A percentile compares a stretch with the other conserved stretches of the same genome.
These are phyloP conservation scores for Cladophialophora chaetospira DNA, from an alignment of 2,329 filamentous ascomycete genomes.

Conservation along the genomic window DNA sequence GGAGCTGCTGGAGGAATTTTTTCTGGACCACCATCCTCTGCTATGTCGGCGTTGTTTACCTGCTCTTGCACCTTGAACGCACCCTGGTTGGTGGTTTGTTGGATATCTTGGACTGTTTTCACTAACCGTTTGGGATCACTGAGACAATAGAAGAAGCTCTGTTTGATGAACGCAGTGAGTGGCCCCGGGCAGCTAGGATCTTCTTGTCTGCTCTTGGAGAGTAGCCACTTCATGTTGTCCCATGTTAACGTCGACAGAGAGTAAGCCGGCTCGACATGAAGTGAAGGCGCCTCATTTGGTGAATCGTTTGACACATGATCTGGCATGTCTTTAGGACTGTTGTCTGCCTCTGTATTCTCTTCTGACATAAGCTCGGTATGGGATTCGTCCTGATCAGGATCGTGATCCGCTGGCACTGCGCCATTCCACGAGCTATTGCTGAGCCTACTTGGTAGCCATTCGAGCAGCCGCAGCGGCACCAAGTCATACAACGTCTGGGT, in stretches of 20 bases:
- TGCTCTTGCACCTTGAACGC: background rate
- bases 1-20: background rate
- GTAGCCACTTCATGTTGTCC: constrained; percentile 19
- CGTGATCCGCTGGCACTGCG: background rate
- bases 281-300: background rate
- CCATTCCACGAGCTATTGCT: constrained; percentile 34
- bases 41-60: background rate
- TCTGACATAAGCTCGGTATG: background rate
- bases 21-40: background rate
- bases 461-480: constrained; percentile 47
- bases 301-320: background rate
- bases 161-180: constrained; percentile 43
- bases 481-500: constrained; percentile 60
- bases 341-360: background rate
- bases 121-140: constrained; percentile 45
- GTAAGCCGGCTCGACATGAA: background rate
- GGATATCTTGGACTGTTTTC: constrained; percentile 40
- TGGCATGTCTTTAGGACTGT: background rate
- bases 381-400: background rate
- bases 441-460: constrained; percentile 46
- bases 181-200: constrained; percentile 2
- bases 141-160: constrained; percentile 49
- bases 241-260: constrained; percentile 22
- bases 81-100: constrained; percentile 8
- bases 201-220: background rate